phyloP scores from a whole-genome alignment of 2,329 filamentous ascomycete species.

The Calonectria ilicicola region DNA sequence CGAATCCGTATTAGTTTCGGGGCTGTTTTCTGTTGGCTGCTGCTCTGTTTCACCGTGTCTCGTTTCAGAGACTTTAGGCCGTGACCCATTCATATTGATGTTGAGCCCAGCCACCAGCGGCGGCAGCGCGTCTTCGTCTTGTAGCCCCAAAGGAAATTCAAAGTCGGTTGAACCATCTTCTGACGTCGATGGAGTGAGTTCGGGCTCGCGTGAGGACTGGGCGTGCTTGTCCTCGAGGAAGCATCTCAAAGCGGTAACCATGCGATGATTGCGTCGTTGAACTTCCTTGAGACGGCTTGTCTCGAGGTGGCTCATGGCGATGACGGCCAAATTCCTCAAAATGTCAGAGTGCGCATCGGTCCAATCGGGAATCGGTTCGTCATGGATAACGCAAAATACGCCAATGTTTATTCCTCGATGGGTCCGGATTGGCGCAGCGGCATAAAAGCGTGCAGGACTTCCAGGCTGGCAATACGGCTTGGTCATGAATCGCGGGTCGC shows the following conservation, averaged over 20 bases:
- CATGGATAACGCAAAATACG: slow-evolving; percentile 49
- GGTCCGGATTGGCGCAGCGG: slow-evolving; percentile 55
- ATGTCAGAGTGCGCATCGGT: slow-evolving; percentile 40
- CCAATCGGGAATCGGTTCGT: slow-evolving; percentile 31
- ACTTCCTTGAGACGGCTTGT: slow-evolving; percentile 39
- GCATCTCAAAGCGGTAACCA: slow-evolving; percentile 50
- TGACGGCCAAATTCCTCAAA: slow-evolving; percentile 43
- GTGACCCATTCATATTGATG: background rate
- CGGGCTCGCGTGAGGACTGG: background rate
- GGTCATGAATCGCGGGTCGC: slow-evolving; percentile 44
- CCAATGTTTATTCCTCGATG: slow-evolving; percentile 56
- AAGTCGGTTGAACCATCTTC: background rate
- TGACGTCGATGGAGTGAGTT: background rate
- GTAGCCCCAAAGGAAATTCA: background rate
- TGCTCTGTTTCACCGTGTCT: background rate
- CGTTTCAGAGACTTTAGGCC: background rate
- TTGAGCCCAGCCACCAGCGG: background rate
- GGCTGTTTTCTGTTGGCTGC: background rate
- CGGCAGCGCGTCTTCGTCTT: background rate
- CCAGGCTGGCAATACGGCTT: slow-evolving; percentile 40
- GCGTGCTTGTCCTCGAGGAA: slow-evolving; percentile 49
- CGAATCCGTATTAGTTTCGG: background rate
- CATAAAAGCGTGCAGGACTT: slow-evolving; percentile 51
- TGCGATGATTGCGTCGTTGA: slow-evolving; percentile 49
- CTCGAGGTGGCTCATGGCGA: slow-evolving; percentile 53